Evolutionary conservation across 73 alveolate species (phyloP).

Genomic region (Tetrahymena elliotti): DNA sequence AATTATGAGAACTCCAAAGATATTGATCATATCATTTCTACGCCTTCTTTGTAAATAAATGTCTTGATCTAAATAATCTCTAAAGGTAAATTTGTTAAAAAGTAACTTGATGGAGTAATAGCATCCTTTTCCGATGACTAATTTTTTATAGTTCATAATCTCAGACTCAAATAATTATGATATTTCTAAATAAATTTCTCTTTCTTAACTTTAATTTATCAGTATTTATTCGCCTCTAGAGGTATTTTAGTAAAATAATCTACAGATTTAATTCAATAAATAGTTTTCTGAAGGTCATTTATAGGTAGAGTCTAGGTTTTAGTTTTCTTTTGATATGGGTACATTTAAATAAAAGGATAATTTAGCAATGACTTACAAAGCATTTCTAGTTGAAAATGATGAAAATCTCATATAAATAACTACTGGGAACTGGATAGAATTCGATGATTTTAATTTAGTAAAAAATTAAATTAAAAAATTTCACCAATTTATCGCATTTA

Average conservation of each 20-base stretch:
- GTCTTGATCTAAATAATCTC: not conserved
- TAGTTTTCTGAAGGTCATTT: not conserved
- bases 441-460: not conserved
- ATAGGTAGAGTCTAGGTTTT: not conserved
- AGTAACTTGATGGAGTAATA: not conserved
- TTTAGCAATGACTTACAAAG: not conserved
- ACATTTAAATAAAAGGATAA: not conserved
- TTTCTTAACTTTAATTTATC: not conserved
- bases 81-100: not conserved
- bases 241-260: not conserved
- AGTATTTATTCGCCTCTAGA: not conserved
- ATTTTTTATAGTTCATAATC: not conserved
- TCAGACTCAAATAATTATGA: not conserved
- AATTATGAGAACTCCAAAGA: not conserved
- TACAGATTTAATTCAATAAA: not conserved
- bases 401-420: not conserved
- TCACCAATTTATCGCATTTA: not conserved
- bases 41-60: not conserved
- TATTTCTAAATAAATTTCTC: not conserved
- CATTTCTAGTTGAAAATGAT: not conserved
- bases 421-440: not conserved
- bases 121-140: not conserved
- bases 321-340: not conserved
- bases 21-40: not conserved
- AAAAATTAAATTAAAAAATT: not conserved